Base-by-base conservation (phyloP, 225 moss, liverwort and hornwort species). In the Ulota crispa region DNA sequence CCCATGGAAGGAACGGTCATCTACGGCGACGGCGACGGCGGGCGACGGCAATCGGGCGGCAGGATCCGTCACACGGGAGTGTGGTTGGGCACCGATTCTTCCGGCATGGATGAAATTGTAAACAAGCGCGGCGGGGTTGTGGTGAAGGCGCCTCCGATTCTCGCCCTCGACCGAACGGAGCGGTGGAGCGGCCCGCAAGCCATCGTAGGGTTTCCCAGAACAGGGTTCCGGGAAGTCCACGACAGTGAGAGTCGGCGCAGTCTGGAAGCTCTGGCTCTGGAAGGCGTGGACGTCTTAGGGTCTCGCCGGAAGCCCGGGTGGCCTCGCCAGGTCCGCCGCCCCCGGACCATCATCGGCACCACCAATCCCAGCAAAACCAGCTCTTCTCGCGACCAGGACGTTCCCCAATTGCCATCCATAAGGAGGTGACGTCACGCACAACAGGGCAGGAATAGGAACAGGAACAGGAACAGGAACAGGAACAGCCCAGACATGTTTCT, bases 231-330 rank as follows among this genome's bases (percentile, higher is more conserved):
- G 27, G 94, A 93, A 56, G 85, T 93, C 15, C 92, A 93, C 31
- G 94, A 96, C 19, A 93, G 89, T 47, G 94, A 94, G 75, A 85
- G 90, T 26, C 84, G 92, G 47, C 89, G 90, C 24, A 94, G 83
- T 62, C 54, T 94, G 74, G 94, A 96, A 82, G 96, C 96, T 13
- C 57, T 94, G 78, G 91, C 93, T 3, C 74, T 96, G 30, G 96
- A 96, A 78, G 96, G 94, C 2, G 86, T 96, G 86, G 92, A 94
- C 45, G 84, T 94, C 30, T 73, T 89, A 8, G 93, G 86, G 13
- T 64, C 88, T 36, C 80, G 88, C 2, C 82, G 84, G 43, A 26
- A 42, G 12, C 88, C 86, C 1, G 90, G 86, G n/a, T 86, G 90
- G 90, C 88, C 90, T 26, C 83, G 88, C 45, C 84, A 88, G 41